A percentile compares a stretch with the other conserved stretches of the same genome.
Evolutionary conservation across 192 early-diverging fungal species (phyloP).

Genomic region (Blastocladiella britannica): DNA sequence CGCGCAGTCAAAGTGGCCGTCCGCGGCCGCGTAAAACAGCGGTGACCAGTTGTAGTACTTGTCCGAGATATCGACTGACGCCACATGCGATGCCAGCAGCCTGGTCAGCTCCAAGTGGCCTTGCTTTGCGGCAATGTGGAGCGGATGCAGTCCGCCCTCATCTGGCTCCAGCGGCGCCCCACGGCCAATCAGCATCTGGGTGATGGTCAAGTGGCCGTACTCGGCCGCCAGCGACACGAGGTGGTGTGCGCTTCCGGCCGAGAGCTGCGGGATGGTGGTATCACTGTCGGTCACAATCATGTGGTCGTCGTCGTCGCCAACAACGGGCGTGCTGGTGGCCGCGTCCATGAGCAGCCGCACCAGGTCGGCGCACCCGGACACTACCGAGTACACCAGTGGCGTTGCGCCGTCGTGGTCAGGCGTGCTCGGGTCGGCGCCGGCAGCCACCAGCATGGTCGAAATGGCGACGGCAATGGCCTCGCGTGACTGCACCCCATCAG

Average conservation of each 20-base stretch:
- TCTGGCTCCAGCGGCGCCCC: slow-evolving; percentile 55
- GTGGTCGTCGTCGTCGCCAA: no score
- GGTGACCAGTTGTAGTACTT: slow-evolving; percentile 91
- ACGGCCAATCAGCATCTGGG: slow-evolving; percentile 47
- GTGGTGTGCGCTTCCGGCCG: slow-evolving; percentile 37
- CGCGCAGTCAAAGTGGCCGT: slow-evolving; percentile 69
- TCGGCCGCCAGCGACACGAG: slow-evolving; percentile 77
- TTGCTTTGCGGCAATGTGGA: slow-evolving; percentile 71
- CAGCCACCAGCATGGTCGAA: no score
- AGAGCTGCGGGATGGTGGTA: no score
- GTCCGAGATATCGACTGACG: slow-evolving; percentile 59
- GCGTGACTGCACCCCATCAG: no score
- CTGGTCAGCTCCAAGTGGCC: slow-evolving; percentile 52
- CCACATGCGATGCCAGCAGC: slow-evolving; percentile 48
- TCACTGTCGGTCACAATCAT: no score
- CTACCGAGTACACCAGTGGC: slow-evolving; percentile 70
- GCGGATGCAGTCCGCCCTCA: slow-evolving; percentile 61
- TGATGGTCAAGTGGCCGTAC: slow-evolving; percentile 73
- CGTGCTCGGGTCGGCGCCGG: slow-evolving; percentile 13
- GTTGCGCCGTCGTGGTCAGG: slow-evolving; percentile 81
- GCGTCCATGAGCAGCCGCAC: slow-evolving; percentile 51
- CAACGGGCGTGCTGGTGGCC: slow-evolving; percentile 30
- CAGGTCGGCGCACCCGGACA: slow-evolving; percentile 55
- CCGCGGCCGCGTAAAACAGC: slow-evolving; percentile 81
- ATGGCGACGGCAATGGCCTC: no score